These are phyloP conservation scores for Serendipita sp. DNA, from an alignment of 1,284 basidiomycete species.

Conservation along the genomic window DNA sequence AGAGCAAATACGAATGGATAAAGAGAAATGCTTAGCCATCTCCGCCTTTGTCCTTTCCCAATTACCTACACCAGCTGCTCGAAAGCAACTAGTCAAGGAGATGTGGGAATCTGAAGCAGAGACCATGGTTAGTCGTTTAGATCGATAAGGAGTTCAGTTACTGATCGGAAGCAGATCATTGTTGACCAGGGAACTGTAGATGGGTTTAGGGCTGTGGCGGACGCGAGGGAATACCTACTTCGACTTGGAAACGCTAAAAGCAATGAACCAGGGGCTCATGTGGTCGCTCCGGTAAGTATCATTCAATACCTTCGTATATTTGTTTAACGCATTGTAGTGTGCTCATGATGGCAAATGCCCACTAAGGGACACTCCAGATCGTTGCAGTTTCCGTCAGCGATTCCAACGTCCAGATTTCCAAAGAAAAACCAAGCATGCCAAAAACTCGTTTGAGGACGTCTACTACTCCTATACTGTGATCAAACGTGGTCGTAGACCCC, in stretches of 20 bases:
- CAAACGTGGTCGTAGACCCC: constrained; percentile 60
- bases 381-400: constrained; percentile 79
- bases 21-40: constrained; percentile 44
- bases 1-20: constrained; percentile 8
- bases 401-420: constrained; percentile 77
- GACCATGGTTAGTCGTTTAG: constrained; percentile 40
- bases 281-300: constrained; percentile 62
- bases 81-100: constrained; percentile 58
- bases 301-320: constrained; percentile 12
- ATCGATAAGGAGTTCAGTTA: background rate
- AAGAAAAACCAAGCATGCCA: constrained; percentile 75
- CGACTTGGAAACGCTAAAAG: constrained; percentile 35
- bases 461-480: constrained; percentile 88
- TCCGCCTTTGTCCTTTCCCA: constrained; percentile 78
- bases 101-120: constrained; percentile 86
- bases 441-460: constrained; percentile 69
- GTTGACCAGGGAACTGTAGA: constrained; percentile 70
- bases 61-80: constrained; percentile 44
- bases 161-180: constrained; percentile 41
- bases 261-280: constrained; percentile 47
- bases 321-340: constrained; percentile 39
- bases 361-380: constrained; percentile 29
- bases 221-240: constrained; percentile 70
- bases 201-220: constrained; percentile 73
- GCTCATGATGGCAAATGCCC: constrained; percentile 87